phyloP scores from a whole-genome alignment of 352 stramenopile genomes.

The Pythium inflatum region DNA sequence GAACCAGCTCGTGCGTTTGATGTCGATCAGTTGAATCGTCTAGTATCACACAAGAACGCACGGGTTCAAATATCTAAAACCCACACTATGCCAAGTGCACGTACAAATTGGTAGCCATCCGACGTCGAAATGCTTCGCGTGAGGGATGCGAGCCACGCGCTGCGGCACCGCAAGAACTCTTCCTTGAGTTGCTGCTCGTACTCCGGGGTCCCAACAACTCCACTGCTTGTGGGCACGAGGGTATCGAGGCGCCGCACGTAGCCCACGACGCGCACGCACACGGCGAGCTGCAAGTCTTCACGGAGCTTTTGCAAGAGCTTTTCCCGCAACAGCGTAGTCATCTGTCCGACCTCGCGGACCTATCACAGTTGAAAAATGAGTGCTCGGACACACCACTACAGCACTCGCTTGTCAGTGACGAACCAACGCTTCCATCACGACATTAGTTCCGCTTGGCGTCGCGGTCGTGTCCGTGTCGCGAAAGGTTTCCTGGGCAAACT shows the following conservation, averaged over 20 bases:
- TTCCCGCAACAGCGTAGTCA: conserved; percentile 62
- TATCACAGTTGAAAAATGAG: conserved; percentile 19
- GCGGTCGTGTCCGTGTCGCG: conserved; percentile 32
- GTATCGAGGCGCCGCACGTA: conserved; percentile 78
- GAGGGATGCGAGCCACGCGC: conserved; percentile 74
- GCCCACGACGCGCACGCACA: conserved; percentile 82
- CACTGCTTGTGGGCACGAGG: conserved; percentile 18
- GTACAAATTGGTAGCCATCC: conserved; percentile 86
- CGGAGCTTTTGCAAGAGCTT: conserved; percentile 85
- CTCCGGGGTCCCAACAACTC: conserved; percentile 43
- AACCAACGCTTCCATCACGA: conserved; percentile 70
- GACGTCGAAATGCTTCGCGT: conserved; percentile 54
- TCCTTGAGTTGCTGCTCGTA: conserved; percentile 86
- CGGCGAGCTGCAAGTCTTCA: conserved; percentile 76
- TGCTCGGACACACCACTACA: background rate
- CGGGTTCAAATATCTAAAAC: too few species aligned
- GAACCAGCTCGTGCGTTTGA: conserved; percentile 90
- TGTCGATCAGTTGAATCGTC: conserved; percentile 87
- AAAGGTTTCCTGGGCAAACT: conserved; percentile 88
- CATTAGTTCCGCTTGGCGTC: conserved; percentile 35
- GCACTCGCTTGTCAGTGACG: background rate
- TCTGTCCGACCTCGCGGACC: conserved; percentile 68
- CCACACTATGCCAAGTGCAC: conserved; percentile 14
- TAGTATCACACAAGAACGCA: conserved; percentile 27
- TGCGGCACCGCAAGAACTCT: conserved; percentile 81